Evolutionary conservation across 2,329 filamentous ascomycete species (phyloP).

Genomic region (Fusarium tupiense): DNA sequence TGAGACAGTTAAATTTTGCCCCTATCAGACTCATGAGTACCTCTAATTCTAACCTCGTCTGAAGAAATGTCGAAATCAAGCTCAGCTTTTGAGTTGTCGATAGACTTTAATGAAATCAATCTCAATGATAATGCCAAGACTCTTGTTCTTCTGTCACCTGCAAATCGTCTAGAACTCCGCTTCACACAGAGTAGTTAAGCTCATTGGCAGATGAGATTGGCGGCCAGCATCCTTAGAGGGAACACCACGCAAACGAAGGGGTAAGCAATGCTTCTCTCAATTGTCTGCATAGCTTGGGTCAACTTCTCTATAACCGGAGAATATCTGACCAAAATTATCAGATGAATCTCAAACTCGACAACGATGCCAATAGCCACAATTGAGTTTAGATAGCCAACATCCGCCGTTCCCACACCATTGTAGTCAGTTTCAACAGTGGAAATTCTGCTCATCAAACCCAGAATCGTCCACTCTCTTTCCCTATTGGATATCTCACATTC

Average conservation of each 20-base stretch:
- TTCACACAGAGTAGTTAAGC: neutral
- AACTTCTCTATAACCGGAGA: neutral
- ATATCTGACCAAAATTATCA: neutral
- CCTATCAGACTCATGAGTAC: neutral
- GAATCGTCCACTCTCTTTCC: neutral
- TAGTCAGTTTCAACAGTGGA: slow-evolving; percentile 2
- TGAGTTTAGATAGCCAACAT: slow-evolving; percentile 9
- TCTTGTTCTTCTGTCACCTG: slow-evolving; percentile 8
- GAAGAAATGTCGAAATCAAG: neutral
- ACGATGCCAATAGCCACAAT: slow-evolving; percentile 16
- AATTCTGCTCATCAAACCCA: slow-evolving; percentile 1
- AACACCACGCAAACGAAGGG: neutral
- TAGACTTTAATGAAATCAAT: slow-evolving; percentile 2
- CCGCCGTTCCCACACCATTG: neutral
- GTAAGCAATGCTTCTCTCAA: neutral
- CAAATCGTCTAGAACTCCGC: neutral
- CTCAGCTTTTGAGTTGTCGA: slow-evolving; percentile 18
- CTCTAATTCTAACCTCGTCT: neutral
- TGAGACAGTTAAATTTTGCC: slow-evolving; percentile 11
- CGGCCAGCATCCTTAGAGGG: slow-evolving; percentile 1
- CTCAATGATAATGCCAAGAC: slow-evolving; percentile 28
- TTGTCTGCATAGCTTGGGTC: neutral
- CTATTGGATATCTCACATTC: slow-evolving; percentile 25
- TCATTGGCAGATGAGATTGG: slow-evolving; percentile 1
- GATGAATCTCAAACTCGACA: slow-evolving; percentile 5